Percentiles rank a stretch among this genome's conserved stretches.
phyloP scores from a whole-genome alignment of 371 early-diverging fungal species.

The Basidiobolus meristosporus region DNA sequence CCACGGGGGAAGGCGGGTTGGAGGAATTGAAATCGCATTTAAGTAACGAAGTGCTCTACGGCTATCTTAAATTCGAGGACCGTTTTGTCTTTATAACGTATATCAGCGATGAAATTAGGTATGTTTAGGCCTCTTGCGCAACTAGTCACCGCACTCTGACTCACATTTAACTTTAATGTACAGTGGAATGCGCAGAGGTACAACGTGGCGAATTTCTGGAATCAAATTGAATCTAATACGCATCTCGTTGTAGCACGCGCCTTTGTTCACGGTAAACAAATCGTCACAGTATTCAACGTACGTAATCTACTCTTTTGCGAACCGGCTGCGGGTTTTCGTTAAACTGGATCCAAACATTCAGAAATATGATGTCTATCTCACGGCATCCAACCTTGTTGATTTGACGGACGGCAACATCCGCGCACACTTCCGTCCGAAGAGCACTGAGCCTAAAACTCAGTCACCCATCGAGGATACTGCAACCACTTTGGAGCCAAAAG shows the following conservation, averaged over 20 bases:
- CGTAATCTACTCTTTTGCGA: neutral
- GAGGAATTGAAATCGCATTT: slow-evolving; percentile 33
- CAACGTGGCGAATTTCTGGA: neutral
- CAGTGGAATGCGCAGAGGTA: slow-evolving; percentile 43
- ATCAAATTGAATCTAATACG: neutral
- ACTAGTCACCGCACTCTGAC: neutral
- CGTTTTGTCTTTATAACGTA: slow-evolving; percentile 35
- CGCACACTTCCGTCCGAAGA: neutral
- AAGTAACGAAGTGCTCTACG: slow-evolving; percentile 41
- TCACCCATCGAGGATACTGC: neutral
- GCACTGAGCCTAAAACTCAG: neutral
- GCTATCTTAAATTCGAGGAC: slow-evolving; percentile 36
- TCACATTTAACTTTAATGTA: slow-evolving; percentile 1
- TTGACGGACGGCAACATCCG: neutral
- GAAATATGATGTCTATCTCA: slow-evolving; percentile 1
- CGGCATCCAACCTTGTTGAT: neutral
- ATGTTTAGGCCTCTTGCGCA: slow-evolving; percentile 2
- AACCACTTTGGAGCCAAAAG: neutral
- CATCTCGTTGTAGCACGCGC: slow-evolving; percentile 23
- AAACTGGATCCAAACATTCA: neutral
- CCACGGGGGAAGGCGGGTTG: slow-evolving; percentile 31
- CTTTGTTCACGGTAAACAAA: slow-evolving; percentile 46
- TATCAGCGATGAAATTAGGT: slow-evolving; percentile 49
- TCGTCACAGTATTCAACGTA: slow-evolving; percentile 29
- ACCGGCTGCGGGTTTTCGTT: neutral